Conservation (phyloP, 2,329 filamentous ascomycete species). For the Coniochaeta sp. region DNA sequence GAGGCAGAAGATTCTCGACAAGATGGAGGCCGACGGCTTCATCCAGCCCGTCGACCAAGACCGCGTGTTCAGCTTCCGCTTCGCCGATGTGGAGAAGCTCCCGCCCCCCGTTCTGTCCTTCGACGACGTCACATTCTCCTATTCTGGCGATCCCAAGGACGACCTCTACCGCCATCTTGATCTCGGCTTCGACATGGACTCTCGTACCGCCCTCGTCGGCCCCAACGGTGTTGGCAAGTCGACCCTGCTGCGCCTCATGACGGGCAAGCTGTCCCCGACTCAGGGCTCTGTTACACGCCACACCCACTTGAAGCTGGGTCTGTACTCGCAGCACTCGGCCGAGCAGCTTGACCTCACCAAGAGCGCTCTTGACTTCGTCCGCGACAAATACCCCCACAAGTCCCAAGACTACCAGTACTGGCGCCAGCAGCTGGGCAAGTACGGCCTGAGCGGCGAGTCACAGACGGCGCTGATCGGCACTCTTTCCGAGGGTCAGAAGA, state of each 20-base stretch:
- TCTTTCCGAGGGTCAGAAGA: conserved; percentile 95
- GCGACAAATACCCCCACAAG: conserved; percentile 84
- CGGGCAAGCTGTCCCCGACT: conserved; percentile 84
- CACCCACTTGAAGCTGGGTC: conserved; percentile 95
- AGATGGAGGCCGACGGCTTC: conserved; percentile 99
- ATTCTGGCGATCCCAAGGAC: conserved; percentile 82
- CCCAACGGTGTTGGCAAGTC: conserved; percentile 99
- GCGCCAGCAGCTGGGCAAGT: conserved; percentile 93
- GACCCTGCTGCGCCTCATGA: conserved; percentile 92
- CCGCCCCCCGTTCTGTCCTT: conserved; percentile 94
- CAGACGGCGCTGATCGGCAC: conserved; percentile 98
- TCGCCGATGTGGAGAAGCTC: conserved; percentile 98
- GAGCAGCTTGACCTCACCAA: conserved; percentile 98
- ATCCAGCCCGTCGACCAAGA: conserved; percentile 85
- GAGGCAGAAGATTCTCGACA: conserved; percentile 98
- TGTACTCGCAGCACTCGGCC: conserved; percentile 97
- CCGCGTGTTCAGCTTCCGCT: conserved; percentile 92
- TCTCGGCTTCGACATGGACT: conserved; percentile 99
- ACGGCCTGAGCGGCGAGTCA: conserved; percentile 85
- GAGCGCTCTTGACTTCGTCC: conserved; percentile 93
- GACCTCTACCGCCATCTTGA: conserved; percentile 96
- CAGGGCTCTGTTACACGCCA: conserved; percentile 77
- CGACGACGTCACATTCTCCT: conserved; percentile 96
- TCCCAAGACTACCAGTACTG: conserved; percentile 99
- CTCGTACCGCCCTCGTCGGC: conserved; percentile 89